Base-by-base conservation (phyloP, 2,329 filamentous ascomycete species). In the Coleophoma cylindrospora region DNA sequence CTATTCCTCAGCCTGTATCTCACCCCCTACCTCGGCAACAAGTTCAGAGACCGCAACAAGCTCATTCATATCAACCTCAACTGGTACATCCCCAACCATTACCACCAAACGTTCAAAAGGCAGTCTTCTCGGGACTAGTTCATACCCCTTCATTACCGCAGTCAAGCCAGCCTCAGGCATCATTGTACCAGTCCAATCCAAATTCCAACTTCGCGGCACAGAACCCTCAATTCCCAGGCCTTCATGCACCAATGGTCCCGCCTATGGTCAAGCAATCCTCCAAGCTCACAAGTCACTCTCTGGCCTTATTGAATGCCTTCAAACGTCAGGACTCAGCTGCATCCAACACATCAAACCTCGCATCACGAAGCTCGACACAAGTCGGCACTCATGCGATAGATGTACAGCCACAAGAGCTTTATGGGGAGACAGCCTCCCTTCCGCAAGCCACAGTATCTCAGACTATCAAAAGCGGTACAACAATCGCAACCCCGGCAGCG, bases 101-200 rank as follows among this genome's bases (percentile, higher is more conserved):
- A 11, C 79, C 78, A 27, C 79, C 77, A 7, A 76, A 80, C 43
- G 75, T 80, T 1, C 79, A 81, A 51, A 74, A 75, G 53, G 72
- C 73, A 7, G 66, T 79, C 49, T 74, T 80, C 40, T 71, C 73
- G 66, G 22, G 68, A 61, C 43, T 61, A 57, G 43, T 66, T 63
- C 44, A 64, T 55, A 50, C 55, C 47, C 60, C 56, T 49, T 59
- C 57, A 54, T 58, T 64, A 37, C 59, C 65, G 22, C 65, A 65
- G 40, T 57, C 66, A 43, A 47, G 58, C 34, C 58, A 62, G 38
- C 54, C 60, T 37, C 54, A 58, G 15, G 54, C 47, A 7, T 34
- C 48, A 27, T 32, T 47, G 15, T 43, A 38, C 17, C 33, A 27
- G 17, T 12, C 19, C 34, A 40, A 48, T 21, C 40, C 36, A 34